A percentile compares a stretch with the other conserved stretches of the same genome.
These are phyloP conservation scores for Leccinum broughii DNA, from an alignment of 768 basidiomycete genomes.

Conservation along the genomic window DNA sequence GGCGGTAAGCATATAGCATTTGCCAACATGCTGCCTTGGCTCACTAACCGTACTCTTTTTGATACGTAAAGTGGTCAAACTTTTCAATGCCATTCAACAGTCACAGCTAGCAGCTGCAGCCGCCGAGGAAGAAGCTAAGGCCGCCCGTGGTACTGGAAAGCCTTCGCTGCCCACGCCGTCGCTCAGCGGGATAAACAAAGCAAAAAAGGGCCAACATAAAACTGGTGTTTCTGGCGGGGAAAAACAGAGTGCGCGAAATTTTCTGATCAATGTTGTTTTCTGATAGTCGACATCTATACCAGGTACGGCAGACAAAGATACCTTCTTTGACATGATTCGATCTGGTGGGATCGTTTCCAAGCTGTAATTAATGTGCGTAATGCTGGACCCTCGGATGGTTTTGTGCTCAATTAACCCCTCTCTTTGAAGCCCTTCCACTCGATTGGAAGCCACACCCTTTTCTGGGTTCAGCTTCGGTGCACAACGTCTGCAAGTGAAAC, in stretches of 20 bases:
- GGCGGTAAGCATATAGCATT: slow-evolving; percentile 53
- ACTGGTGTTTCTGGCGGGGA: slow-evolving; percentile 54
- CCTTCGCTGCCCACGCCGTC: slow-evolving; percentile 68
- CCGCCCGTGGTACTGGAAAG: slow-evolving; percentile 68
- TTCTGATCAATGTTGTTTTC: slow-evolving; percentile 5
- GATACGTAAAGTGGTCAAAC: slow-evolving; percentile 60
- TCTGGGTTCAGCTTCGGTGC: neutral
- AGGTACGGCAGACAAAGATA: slow-evolving; percentile 66
- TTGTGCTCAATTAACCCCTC: neutral
- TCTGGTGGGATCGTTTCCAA: slow-evolving; percentile 80
- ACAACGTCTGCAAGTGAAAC: neutral
- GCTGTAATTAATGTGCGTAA: slow-evolving; percentile 34
- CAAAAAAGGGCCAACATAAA: slow-evolving; percentile 52
- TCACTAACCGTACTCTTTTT: neutral
- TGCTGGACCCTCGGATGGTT: neutral
- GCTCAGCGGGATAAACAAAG: slow-evolving; percentile 48
- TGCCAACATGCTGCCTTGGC: neutral
- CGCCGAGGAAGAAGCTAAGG: slow-evolving; percentile 58
- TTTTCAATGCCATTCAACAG: slow-evolving; percentile 86
- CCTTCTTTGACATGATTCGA: slow-evolving; percentile 82
- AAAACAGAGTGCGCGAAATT: slow-evolving; percentile 52
- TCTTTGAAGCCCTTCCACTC: neutral
- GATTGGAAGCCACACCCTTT: neutral
- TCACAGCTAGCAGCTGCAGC: slow-evolving; percentile 60
- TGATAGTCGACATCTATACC: slow-evolving; percentile 10